Conservation (phyloP, 805 yeast genomes). For the Yamadazyma sp. region DNA sequence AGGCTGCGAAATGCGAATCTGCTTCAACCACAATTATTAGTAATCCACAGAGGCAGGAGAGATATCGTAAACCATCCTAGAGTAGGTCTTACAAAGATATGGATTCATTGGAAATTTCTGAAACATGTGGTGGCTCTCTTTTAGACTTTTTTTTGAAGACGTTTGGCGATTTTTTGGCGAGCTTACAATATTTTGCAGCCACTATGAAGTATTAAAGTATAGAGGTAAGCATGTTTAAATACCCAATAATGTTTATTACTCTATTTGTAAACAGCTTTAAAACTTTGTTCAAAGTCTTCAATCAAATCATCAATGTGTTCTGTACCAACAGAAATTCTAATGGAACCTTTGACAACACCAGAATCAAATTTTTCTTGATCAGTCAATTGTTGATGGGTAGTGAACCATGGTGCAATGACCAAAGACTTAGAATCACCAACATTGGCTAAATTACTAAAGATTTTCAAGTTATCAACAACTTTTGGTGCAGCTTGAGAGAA, state of each 20-base stretch:
- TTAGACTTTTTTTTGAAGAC: too few relatives aligned
- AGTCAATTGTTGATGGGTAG: slow-evolving; percentile 89
- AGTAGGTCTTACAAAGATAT: too few relatives aligned
- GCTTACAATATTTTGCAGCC: slow-evolving; percentile 1
- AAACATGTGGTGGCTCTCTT: too few relatives aligned
- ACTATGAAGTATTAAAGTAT: not conserved
- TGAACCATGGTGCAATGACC: slow-evolving; percentile 93
- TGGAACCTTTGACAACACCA: slow-evolving; percentile 86
- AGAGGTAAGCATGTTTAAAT: too few relatives aligned
- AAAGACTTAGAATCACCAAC: slow-evolving; percentile 96
- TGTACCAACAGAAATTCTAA: slow-evolving; percentile 87
- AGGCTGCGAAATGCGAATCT: too few relatives aligned
- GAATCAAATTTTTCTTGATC: slow-evolving; percentile 77
- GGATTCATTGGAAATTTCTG: too few relatives aligned
- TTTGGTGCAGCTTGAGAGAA: slow-evolving; percentile 76
- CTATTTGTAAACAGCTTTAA: slow-evolving; percentile 51
- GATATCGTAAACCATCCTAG: too few relatives aligned
- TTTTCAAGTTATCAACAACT: slow-evolving; percentile 77
- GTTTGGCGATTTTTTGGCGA: too few relatives aligned
- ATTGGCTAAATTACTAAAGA: slow-evolving; percentile 91
- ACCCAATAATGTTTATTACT: not conserved
- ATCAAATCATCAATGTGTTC: slow-evolving; percentile 78
- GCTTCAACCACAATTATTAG: too few relatives aligned
- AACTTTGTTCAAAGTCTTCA: slow-evolving; percentile 68
- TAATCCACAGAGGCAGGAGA: too few relatives aligned